These are phyloP conservation scores for Coemansia guatemalensis DNA, from an alignment of 192 early-diverging fungal genomes.

Conservation along the genomic window DNA sequence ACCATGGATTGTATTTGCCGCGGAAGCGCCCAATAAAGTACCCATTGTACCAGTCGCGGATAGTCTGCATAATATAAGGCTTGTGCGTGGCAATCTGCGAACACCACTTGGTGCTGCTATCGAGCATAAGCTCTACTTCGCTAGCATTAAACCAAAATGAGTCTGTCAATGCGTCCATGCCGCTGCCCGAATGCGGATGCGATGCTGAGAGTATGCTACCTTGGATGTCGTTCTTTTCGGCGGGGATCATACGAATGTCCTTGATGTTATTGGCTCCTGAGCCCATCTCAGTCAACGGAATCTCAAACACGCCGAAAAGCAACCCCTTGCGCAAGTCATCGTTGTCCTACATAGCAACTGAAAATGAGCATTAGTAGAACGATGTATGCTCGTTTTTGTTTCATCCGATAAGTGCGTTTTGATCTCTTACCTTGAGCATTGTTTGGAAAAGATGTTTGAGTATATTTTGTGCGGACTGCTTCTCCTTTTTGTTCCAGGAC, in stretches of 20 bases:
- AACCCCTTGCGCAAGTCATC: slow-evolving; percentile 25
- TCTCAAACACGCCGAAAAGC: slow-evolving; percentile 38
- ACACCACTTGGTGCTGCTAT: slow-evolving; percentile 20
- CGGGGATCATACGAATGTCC: slow-evolving; percentile 35
- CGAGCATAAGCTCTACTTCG: slow-evolving; percentile 31
- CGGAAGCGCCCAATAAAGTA: slow-evolving; percentile 38
- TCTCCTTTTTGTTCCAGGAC: slow-evolving; percentile 11
- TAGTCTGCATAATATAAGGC: slow-evolving; percentile 13
- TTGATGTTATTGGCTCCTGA: slow-evolving; percentile 43
- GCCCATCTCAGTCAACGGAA: slow-evolving; percentile 41
- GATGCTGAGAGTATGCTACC: slow-evolving; percentile 18
- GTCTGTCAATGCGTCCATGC: slow-evolving; percentile 29
- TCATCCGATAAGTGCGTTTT: neutral
- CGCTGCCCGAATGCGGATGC: slow-evolving; percentile 26
- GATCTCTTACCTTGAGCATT: slow-evolving; percentile 36
- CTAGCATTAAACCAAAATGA: slow-evolving; percentile 40
- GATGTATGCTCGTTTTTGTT: too few relatives aligned
- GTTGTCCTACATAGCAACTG: slow-evolving; percentile 20
- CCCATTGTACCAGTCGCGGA: slow-evolving; percentile 32
- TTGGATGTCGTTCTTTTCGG: slow-evolving; percentile 31
- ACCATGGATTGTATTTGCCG: slow-evolving; percentile 53
- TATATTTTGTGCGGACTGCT: slow-evolving; percentile 8
- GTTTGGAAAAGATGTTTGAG: slow-evolving; percentile 25
- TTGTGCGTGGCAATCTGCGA: slow-evolving; percentile 19
- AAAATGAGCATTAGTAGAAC: neutral